Conservation (phyloP, 768 basidiomycete genomes). For the Lepiota brunneoincarnata region DNA sequence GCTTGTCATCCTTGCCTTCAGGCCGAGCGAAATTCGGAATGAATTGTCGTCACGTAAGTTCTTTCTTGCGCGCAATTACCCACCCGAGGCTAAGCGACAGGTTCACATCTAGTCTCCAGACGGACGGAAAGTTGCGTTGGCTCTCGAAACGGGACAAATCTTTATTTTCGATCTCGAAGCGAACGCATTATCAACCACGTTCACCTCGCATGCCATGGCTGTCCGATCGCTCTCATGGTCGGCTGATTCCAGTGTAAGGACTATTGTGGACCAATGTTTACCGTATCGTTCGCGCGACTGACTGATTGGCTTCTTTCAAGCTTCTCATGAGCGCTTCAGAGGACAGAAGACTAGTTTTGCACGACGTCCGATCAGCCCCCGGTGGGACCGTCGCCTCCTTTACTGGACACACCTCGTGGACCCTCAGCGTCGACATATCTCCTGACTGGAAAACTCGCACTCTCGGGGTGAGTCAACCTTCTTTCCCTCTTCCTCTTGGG, state of each 20-base stretch:
- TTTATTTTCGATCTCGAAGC: conserved; percentile 82
- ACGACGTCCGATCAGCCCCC: conserved; percentile 80
- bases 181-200: conserved; percentile 61
- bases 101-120: conserved; percentile 73
- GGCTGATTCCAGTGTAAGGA: conserved; percentile 76
- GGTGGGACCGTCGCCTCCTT: conserved; percentile 85
- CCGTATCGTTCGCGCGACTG: not conserved
- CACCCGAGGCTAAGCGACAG: not conserved
- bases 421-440: conserved; percentile 77
- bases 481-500: not conserved
- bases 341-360: conserved; percentile 86
- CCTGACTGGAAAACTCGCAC: conserved; percentile 75
- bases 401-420: conserved; percentile 90
- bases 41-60: conserved; percentile 62
- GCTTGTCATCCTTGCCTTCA: conserved; percentile 54
- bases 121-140: conserved; percentile 76
- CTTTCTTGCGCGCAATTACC: not conserved
- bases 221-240: conserved; percentile 90
- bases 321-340: conserved; percentile 88
- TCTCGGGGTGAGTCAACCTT: conserved; percentile 64
- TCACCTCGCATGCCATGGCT: conserved; percentile 86
- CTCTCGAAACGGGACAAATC: conserved; percentile 85
- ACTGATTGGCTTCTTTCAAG: conserved; percentile 34
- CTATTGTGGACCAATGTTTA: conserved; percentile 12
- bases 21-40: conserved; percentile 79